Conservation (phyloP, 805 yeast genomes). For the Schizosaccharomyces octosporus region DNA sequence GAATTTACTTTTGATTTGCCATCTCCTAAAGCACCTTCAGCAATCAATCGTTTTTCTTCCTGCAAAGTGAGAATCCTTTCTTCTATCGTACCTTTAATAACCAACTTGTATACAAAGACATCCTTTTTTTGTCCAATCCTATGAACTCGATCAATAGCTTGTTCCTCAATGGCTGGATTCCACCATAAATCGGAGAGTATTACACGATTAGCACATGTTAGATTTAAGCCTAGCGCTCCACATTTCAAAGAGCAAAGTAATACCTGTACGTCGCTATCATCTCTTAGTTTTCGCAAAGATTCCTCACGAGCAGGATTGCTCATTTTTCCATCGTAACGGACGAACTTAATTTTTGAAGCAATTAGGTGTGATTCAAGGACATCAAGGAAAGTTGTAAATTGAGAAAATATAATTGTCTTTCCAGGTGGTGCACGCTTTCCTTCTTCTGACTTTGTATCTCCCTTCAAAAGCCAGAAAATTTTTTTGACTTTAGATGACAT, state of each 20-base stretch:
- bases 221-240: slow-evolving; percentile 23
- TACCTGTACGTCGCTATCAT: slow-evolving; percentile 26
- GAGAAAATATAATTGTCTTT: slow-evolving; percentile 89
- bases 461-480: slow-evolving; percentile 40
- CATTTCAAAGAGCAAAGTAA: slow-evolving; percentile 25
- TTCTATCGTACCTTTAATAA: slow-evolving; percentile 19
- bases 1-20: slow-evolving; percentile 7
- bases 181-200: slow-evolving; percentile 25
- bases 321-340: slow-evolving; percentile 74
- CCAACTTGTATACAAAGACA: slow-evolving; percentile 23
- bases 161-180: slow-evolving; percentile 27
- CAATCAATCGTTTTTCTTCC: slow-evolving; percentile 48
- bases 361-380: slow-evolving; percentile 49
- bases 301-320: slow-evolving; percentile 36
- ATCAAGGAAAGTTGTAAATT: slow-evolving; percentile 89
- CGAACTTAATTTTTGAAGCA: slow-evolving; percentile 22
- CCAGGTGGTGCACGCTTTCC: slow-evolving; percentile 18
- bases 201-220: slow-evolving; percentile 21
- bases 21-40: slow-evolving; percentile 66
- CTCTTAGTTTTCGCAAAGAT: slow-evolving; percentile 38
- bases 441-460: slow-evolving; percentile 17
- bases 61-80: slow-evolving; percentile 60
- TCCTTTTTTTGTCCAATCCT: slow-evolving; percentile 22
- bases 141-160: slow-evolving; percentile 28
- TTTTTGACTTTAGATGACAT: slow-evolving; percentile 31